Conservation (phyloP, 2,329 filamentous ascomycete species). For the Coniochaeta sp. region DNA sequence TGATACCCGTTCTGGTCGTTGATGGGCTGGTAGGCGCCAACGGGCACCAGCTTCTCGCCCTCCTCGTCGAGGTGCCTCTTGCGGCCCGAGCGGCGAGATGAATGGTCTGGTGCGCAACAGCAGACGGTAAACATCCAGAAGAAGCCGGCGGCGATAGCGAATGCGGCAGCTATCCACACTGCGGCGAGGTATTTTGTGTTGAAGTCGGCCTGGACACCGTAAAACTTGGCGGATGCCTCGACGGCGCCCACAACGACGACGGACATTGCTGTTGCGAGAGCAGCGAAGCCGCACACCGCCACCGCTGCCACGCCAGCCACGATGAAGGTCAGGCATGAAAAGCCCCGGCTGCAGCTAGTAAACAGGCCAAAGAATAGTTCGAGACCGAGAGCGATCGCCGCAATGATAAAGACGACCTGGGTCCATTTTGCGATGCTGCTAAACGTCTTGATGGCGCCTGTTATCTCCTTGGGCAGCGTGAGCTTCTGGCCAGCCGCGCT, state of each 20-base stretch:
- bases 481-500: slow-evolving; percentile 45
- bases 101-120: slow-evolving; percentile 70
- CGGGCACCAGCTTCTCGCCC: slow-evolving; percentile 45
- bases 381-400: slow-evolving; percentile 60
- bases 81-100: slow-evolving; percentile 18
- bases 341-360: slow-evolving; percentile 73
- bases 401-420: slow-evolving; percentile 71
- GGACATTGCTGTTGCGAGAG: slow-evolving; percentile 69
- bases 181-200: slow-evolving; percentile 64
- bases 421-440: slow-evolving; percentile 72
- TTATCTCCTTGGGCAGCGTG: slow-evolving; percentile 60
- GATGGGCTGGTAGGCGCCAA: slow-evolving; percentile 38
- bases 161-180: slow-evolving; percentile 74
- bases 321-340: slow-evolving; percentile 77
- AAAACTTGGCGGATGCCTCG: slow-evolving; percentile 59
- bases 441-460: slow-evolving; percentile 65
- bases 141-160: slow-evolving; percentile 66
- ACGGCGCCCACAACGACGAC: slow-evolving; percentile 62
- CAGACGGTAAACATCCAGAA: slow-evolving; percentile 93
- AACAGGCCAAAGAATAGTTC: slow-evolving; percentile 76
- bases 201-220: slow-evolving; percentile 61
- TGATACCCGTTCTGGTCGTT: slow-evolving; percentile 26
- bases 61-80: slow-evolving; percentile 23
- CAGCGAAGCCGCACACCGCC: slow-evolving; percentile 54
- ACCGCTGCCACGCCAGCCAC: slow-evolving; percentile 56